These are phyloP conservation scores for Adiantum capillusveneris DNA, from an alignment of 75 land plant genomes.

Conservation along the genomic window DNA sequence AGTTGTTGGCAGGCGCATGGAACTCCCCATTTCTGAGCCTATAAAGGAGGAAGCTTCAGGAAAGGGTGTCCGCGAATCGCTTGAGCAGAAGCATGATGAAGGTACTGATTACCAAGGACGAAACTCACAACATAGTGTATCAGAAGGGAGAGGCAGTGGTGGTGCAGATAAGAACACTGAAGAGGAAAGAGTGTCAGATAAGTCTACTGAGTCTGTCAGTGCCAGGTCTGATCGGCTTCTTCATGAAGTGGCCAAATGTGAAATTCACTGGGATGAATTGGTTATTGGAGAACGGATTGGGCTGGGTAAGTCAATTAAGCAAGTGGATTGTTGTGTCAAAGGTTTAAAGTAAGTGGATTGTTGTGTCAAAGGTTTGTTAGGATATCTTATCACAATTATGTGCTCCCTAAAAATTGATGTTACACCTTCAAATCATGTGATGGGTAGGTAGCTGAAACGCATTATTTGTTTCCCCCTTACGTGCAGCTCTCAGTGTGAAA, in stretches of 20 bases:
- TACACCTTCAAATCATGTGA: not conserved
- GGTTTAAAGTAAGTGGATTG: too few relatives aligned
- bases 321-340: too few relatives aligned
- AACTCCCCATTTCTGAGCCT: conserved; percentile 7
- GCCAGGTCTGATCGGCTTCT: conserved; percentile 41
- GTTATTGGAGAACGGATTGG: conserved; percentile 80
- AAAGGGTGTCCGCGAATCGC: conserved; percentile 1
- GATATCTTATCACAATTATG: not conserved
- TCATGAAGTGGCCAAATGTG: conserved; percentile 76
- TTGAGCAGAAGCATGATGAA: conserved; percentile 14
- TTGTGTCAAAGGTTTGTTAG: too few relatives aligned
- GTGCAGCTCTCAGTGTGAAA: not conserved
- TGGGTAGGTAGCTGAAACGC: too few relatives aligned
- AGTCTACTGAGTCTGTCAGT: conserved; percentile 40
- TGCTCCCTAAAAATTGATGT: not conserved
- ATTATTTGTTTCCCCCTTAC: too few relatives aligned
- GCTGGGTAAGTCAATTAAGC: too few relatives aligned
- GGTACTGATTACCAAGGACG: not conserved
- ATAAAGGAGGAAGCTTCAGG: not conserved
- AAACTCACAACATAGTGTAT: conserved; percentile 6
- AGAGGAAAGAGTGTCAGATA: conserved; percentile 54
- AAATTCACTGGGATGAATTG: conserved; percentile 86
- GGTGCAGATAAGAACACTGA: too few relatives aligned
- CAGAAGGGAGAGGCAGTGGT: conserved; percentile 10
- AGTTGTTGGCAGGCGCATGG: conserved; percentile 50